phyloP scores from a whole-genome alignment of 192 early-diverging fungal species.

The Backusella westeae region DNA sequence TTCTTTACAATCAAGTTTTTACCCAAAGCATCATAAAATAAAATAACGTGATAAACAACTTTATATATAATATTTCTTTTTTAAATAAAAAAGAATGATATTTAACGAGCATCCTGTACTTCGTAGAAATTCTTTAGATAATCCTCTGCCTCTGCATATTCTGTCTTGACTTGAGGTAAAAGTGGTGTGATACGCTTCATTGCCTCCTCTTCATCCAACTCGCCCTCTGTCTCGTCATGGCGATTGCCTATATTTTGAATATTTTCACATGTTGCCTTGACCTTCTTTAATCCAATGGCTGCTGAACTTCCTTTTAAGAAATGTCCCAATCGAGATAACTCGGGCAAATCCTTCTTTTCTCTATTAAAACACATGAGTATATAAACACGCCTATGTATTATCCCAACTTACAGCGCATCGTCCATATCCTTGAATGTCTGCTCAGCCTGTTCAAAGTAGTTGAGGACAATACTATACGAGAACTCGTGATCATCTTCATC shows the following conservation, averaged over 20 bases:
- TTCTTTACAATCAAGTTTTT: conserved; percentile 45
- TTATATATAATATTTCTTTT: too few relatives aligned
- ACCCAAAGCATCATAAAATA: conserved; percentile 31
- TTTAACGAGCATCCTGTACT: conserved; percentile 26
- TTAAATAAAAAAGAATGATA: background rate
- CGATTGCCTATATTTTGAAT: conserved; percentile 83
- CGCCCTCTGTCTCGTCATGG: conserved; percentile 52
- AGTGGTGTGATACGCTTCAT: conserved; percentile 50
- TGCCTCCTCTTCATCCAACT: conserved; percentile 56
- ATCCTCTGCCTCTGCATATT: conserved; percentile 70
- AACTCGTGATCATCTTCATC: conserved; percentile 84
- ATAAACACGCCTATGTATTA: background rate
- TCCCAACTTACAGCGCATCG: conserved; percentile 54
- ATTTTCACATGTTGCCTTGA: conserved; percentile 80
- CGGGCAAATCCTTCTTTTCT: conserved; percentile 55
- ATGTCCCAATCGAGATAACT: conserved; percentile 81
- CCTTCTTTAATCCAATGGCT: conserved; percentile 76
- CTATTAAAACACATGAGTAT: conserved; percentile 23
- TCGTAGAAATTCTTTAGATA: conserved; percentile 72
- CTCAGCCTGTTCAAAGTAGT: conserved; percentile 87
- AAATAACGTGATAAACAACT: too few relatives aligned
- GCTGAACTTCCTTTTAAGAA: conserved; percentile 93
- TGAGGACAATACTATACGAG: conserved; percentile 68
- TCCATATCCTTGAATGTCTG: conserved; percentile 78
- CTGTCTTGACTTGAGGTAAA: conserved; percentile 57